Evolutionary conservation across 2,329 filamentous ascomycete species (phyloP), one percentile per base, ranked within the genome.

Genomic region (Fusarium succisae): DNA sequence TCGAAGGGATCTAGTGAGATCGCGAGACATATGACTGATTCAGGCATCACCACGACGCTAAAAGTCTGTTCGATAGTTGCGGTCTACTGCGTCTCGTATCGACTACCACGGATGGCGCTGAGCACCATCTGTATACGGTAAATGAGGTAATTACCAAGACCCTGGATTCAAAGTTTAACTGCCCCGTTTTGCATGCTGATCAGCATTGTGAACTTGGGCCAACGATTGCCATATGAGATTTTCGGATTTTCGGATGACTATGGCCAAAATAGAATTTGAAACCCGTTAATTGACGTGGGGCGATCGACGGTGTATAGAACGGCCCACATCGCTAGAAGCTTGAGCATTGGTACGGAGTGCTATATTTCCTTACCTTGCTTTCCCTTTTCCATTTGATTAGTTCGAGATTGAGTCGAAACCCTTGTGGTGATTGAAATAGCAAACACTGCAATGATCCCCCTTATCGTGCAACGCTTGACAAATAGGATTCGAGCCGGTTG

Each of bases 161-260:
- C 32, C 38, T 54, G 57, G 65, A 48, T 38, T 48, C 50, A 56
- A 63, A 66, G 58, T 59, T 66, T 60, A 63, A 57, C 51, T 47
- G 60, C 54, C 57, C 57, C 53, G 35, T 72, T 60, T 60, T 67
- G 64, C 62, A 75, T 72, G 24, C 41, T 57, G 76, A 77, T 78
- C 74, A 67, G 41, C 72, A 75, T 53, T 48, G 35, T 41, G 53
- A 39, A 38, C 54, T 61, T 50, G 37, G 62, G 47, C 50, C 14
- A 47, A 38, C n/a, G 59, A 55, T 53, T 18, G 50, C 48, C 30
- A 60, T 53, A 51, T 53, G 37, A 56, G 47, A 39, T 38, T 68
- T 74, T 67, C 39, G 51, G 56, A 45, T 51, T 68, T 75, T 69
- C 51, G 48, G 63, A 38, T 38, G 26, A 61, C 65, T 45, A 54